These are phyloP conservation scores for Prunus yedoensis DNA, from an alignment of 331 rosid genomes.

Conservation along the genomic window DNA sequence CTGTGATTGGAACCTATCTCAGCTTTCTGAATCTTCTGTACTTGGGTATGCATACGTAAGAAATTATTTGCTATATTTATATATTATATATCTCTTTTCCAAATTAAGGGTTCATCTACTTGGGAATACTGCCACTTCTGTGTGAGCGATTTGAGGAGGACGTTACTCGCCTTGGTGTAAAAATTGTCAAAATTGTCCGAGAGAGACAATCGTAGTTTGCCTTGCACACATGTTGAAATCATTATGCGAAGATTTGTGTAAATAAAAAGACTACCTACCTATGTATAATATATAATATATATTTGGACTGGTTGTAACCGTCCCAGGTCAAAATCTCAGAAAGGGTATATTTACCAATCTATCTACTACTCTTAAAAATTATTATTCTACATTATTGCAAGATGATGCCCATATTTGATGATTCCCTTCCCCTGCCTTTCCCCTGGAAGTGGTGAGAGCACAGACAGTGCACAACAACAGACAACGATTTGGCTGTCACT, in stretches of 20 bases:
- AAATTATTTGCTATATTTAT: background rate
- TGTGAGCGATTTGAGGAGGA: slow-evolving; percentile 62
- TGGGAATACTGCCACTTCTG: slow-evolving; percentile 53
- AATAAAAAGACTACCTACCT: background rate
- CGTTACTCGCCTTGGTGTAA: slow-evolving; percentile 32
- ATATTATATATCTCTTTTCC: background rate
- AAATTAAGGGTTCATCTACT: slow-evolving; percentile 47
- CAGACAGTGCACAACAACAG: background rate
- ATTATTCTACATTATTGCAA: slow-evolving; percentile 18
- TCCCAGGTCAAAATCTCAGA: slow-evolving; percentile 19
- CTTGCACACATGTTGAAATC: background rate
- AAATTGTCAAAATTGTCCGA: slow-evolving; percentile 7
- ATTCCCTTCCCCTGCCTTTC: too few species aligned
- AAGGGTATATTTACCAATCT: background rate
- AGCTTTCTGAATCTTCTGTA: slow-evolving; percentile 64
- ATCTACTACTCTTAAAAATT: too few species aligned
- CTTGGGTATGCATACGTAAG: slow-evolving; percentile 40
- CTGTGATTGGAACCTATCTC: slow-evolving; percentile 60
- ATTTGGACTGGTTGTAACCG: slow-evolving; percentile 20
- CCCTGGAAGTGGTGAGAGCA: background rate
- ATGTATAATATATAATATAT: too few species aligned
- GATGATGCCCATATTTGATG: background rate
- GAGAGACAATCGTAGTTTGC: slow-evolving; percentile 24
- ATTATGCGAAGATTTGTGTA: background rate
- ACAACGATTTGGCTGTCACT: slow-evolving; percentile 22